Percentiles rank a stretch among this genome's conserved stretches.
These are phyloP conservation scores for Sporothrix pseudoabietina DNA, from an alignment of 2,329 filamentous ascomycete genomes.

Conservation along the genomic window DNA sequence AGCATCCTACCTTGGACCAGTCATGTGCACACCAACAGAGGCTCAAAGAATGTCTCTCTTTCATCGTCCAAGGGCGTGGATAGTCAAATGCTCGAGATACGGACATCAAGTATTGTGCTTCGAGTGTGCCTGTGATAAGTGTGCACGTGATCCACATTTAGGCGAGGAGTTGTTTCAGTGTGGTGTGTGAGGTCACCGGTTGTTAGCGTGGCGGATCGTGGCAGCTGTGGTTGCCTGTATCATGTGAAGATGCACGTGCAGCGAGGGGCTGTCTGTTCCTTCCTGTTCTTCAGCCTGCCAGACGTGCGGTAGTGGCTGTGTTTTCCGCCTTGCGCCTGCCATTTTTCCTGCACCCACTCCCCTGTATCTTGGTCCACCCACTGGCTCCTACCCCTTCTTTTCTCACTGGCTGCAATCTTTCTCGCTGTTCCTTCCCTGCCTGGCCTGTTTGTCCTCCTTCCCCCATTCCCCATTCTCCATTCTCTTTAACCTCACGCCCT, in stretches of 20 bases:
- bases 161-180: constrained; percentile 14
- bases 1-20: not conserved
- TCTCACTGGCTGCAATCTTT: constrained; percentile 8
- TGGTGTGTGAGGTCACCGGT: constrained; percentile 21
- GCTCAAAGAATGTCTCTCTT: constrained; percentile 10
- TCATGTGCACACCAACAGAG: not conserved
- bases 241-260: constrained; percentile 32
- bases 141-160: constrained; percentile 15
- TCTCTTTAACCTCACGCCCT: constrained; percentile 22
- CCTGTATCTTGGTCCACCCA: not conserved
- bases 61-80: not conserved
- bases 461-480: constrained; percentile 26
- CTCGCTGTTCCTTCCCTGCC: not conserved
- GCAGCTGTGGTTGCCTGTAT: constrained; percentile 15
- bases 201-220: constrained; percentile 1
- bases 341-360: not conserved
- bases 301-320: constrained; percentile 14
- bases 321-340: constrained; percentile 9
- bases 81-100: not conserved
- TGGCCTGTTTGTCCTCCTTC: constrained; percentile 5
- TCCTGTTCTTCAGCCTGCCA: not conserved
- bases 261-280: constrained; percentile 16
- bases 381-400: constrained; percentile 3
- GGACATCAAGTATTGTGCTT: not conserved
- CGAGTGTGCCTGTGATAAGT: not conserved